Conservation (phyloP, 2,329 filamentous ascomycete species). For the Diaporthe velutina region DNA sequence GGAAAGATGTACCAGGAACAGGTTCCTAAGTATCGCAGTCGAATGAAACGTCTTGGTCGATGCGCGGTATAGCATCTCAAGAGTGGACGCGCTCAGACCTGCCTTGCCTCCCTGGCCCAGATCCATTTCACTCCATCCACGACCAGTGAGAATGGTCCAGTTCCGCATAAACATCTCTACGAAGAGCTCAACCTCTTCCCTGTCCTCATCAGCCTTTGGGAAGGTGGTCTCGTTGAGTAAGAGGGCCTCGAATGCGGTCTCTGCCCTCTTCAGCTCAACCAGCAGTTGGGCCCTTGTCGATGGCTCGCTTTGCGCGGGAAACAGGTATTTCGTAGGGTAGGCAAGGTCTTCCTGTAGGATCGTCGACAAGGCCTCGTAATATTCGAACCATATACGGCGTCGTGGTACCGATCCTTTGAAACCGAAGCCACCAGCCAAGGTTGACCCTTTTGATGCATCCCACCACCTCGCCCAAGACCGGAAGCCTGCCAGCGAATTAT, state of each 20-base stretch:
- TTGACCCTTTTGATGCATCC: constrained; percentile 61
- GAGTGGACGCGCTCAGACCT: constrained; percentile 78
- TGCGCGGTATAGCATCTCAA: constrained; percentile 91
- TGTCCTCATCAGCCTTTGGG: constrained; percentile 84
- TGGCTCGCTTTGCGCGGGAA: constrained; percentile 57
- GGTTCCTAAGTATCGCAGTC: constrained; percentile 84
- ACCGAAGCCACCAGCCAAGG: constrained; percentile 67
- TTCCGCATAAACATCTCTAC: constrained; percentile 84
- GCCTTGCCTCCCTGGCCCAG: constrained; percentile 85
- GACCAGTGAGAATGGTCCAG: constrained; percentile 85
- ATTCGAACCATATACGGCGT: constrained; percentile 84
- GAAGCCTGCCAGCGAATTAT: constrained; percentile 68
- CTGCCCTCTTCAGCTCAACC: constrained; percentile 82
- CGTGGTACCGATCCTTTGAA: constrained; percentile 71
- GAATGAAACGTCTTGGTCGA: constrained; percentile 97
- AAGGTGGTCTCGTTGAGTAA: constrained; percentile 85
- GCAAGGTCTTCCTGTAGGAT: constrained; percentile 77
- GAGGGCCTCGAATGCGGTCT: constrained; percentile 82
- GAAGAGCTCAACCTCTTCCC: constrained; percentile 85
- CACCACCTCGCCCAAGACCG: constrained; percentile 80
- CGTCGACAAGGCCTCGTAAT: constrained; percentile 84
- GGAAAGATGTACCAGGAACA: constrained; percentile 89
- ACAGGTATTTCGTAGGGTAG: constrained; percentile 65
- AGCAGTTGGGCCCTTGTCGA: constrained; percentile 75
- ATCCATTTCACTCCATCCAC: constrained; percentile 83